Base-by-base conservation (phyloP, 1,139 yeast genomes). In the Nakaseomyces sp. region DNA sequence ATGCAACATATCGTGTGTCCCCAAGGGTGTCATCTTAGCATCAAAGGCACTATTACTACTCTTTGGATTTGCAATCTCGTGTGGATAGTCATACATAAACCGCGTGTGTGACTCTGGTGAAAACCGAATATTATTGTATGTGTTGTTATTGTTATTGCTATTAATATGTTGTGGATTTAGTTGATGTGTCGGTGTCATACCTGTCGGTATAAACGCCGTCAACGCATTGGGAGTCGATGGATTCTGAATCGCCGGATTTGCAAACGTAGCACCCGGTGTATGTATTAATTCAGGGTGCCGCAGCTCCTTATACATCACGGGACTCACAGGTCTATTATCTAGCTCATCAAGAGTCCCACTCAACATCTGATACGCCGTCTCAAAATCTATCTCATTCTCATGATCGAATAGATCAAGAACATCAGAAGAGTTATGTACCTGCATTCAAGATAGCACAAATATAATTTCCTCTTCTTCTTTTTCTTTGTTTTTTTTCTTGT, bases 321-420 rank as follows among this genome's bases (percentile, higher is more conserved):
- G 28, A 6, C 28, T 20, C 18, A 35, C 16, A 3, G 38, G 38
- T n/a, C 36, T 32, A 13, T 17, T 32, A 18, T 35, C 38, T 15
- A 22, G 13, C 18, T 35, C 38, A 4, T 35, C 38, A 6, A 35
- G 18, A 5, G 28, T 35, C 8, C 38, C 38, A 12, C 55, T 50
- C 29, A 59, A 47, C 54, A 60, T 52, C 41, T 56, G 55, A 43
- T 60, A 61, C 5, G 65, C 65, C 3, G 65, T 61, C 42, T 61
- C 65, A 40, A 61, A 61, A 46, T 61, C 65, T 18, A 60, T 50
- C 18, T 58, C 64, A 18, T 55, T 49, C 44, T 58, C 63, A 24
- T 56, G 47, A 39, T 59, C 62, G 18, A 57, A 52, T 17, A 55
- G 45, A 37, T 56, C 54, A 17, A 49, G 41, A 17, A 45, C 32